Evolutionary conservation across 208 protist species (phyloP), one percentile per base, ranked within the genome.

Genomic region (Leishmania aethiopica): DNA sequence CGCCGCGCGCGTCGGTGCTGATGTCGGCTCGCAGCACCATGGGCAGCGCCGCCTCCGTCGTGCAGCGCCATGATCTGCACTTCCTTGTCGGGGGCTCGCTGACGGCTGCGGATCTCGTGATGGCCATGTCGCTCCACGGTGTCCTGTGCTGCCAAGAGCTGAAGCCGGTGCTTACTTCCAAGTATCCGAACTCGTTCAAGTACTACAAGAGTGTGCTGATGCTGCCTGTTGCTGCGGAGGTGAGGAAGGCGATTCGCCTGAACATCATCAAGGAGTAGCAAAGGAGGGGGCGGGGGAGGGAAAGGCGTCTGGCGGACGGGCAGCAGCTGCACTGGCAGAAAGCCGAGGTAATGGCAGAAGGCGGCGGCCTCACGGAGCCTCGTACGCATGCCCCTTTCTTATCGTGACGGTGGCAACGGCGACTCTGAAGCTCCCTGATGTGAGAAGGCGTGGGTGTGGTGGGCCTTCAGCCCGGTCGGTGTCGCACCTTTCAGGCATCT

Each of bases 1-100:
- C 83, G 0, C 85, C 81, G 3, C 84, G 82, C 28, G 70, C 85
- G 25, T 85, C 88, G 19, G 72, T 82, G n/a, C 78, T 86, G n/a
- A 82, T 83, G 83, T 86, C 87, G 0, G 79, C 84, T 25, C 81
- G 81, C 11, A 78, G 84, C 45, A 45, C 76, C 42, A 32, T 83
- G 32, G 59, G 64, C 42, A 67, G 83, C 35, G n/a, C 13, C 25
- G 73, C 40, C 55, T 67, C 76, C 47, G 35, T 35, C 51, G 59
- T 82, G 25, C 79, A 88, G 79, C 79, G 90, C 75, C 70, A 91
- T 74, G 82, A 88, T 80, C 84, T 91, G 8, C 37, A 86, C 45
- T 96, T 96, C 82, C 83, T 96, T 28, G 92, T 96, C 1, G 89
- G 91, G 0, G 88, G 94, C 77, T 94, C 90, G 7, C 88, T 96